Evolutionary conservation across 352 stramenopile genomes (phyloP), one percentile per base, ranked within the genome.

Genomic region (Pythium biforme): DNA sequence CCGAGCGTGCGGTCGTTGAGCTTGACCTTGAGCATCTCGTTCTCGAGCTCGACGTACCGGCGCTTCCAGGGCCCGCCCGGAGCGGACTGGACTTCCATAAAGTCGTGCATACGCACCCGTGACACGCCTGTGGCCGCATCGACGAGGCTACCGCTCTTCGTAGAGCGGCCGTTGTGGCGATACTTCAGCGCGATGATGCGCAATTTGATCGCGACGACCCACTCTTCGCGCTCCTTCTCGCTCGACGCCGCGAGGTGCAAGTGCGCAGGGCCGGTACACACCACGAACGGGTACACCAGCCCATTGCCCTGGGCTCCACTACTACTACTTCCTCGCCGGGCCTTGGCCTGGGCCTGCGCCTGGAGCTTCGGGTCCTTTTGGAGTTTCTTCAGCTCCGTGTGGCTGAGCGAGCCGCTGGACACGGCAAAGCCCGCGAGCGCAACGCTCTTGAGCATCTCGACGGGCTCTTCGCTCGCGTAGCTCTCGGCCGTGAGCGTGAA

Each of bases 121-220:
- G 39, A 8, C 11, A 4, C 37, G 31, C 14, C 31, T 8, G 10
- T 37, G 5, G 17, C 37, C 37, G n/a, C 37, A 14, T 43, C 37
- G 37, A 1, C 37, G 9, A 43, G 37, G 34, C 14, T 41, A 11
- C 5, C 29, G 29, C 29, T 4, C 7, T n/a, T n/a, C n/a, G n/a
- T n/a, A n/a, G n/a, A n/a, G n/a, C 46, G 29, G 10, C 59, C 40
- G 17, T 83, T 86, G 47, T 77, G 68, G 34, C 74, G 81, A 37
- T 88, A 86, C 40, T 91, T 89, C 12, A 91, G 55, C 4, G 74
- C 59, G 43, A 89, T 83, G 51, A 91, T 84, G 29, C 82, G 77
- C 68, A 88, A 60, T 22, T 77, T 76, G 57, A 89, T 88, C 0
- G 79, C 79, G 10, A 77, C 49, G 33, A 89, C 70, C 82, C 81